Conservation (phyloP, 2,329 filamentous ascomycete species). For the Pezicula radicicola region DNA sequence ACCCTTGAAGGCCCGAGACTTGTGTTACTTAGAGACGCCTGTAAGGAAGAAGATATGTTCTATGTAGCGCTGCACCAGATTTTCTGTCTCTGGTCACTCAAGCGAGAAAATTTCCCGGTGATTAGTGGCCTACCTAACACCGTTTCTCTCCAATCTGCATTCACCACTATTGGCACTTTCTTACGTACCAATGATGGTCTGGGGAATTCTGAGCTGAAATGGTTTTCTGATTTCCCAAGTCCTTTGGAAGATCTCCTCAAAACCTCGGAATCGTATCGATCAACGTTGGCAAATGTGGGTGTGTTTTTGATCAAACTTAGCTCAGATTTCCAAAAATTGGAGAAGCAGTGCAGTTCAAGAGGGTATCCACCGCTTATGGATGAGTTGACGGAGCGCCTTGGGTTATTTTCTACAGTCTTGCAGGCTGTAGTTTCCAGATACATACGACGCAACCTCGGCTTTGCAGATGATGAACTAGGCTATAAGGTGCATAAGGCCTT, state of each 20-base stretch:
- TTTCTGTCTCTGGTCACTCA: conserved; percentile 52
- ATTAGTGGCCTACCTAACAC: conserved; percentile 30
- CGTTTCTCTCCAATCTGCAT: conserved; percentile 22
- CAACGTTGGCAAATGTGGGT: conserved; percentile 33
- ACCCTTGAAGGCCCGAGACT: conserved; percentile 46
- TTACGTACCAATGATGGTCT: conserved; percentile 43
- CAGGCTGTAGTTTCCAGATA: conserved; percentile 53
- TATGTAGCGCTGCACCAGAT: conserved; percentile 66
- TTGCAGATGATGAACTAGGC: conserved; percentile 32
- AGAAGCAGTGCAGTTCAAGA: conserved; percentile 31
- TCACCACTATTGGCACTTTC: conserved; percentile 36
- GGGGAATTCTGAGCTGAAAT: conserved; percentile 34
- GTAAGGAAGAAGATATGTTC: conserved; percentile 51
- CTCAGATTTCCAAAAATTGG: conserved; percentile 35
- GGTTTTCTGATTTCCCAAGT: conserved; percentile 47
- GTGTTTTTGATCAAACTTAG: conserved; percentile 42
- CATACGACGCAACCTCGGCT: conserved; percentile 43
- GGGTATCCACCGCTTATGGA: conserved; percentile 53
- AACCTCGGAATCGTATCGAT: conserved; percentile 30
- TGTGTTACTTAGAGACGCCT: conserved; percentile 55
- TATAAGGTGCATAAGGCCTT: conserved; percentile 34
- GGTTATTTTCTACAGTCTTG: conserved; percentile 47
- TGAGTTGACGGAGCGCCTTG: conserved; percentile 48
- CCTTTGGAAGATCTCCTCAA: conserved; percentile 23
- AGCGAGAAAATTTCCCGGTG: conserved; percentile 21